Conservation (phyloP, 2,329 filamentous ascomycete species). For the Epichloe gansuensis region DNA sequence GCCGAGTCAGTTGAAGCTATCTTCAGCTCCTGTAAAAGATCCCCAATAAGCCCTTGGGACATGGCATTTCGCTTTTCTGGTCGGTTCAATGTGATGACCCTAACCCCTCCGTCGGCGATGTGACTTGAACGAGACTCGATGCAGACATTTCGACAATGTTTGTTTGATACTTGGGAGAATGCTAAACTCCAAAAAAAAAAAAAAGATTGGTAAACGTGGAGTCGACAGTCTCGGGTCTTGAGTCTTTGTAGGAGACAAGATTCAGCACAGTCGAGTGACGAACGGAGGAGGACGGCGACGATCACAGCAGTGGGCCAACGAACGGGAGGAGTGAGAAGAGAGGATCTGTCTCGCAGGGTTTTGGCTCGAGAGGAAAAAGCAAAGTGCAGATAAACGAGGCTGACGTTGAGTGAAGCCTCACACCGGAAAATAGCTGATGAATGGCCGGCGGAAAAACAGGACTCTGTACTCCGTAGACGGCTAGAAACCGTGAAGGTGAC, state of each 20-base stretch:
- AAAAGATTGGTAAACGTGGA: neutral
- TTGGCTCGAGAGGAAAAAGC: neutral
- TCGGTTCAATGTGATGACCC: slow-evolving; percentile 39
- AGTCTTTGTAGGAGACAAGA: neutral
- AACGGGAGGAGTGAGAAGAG: neutral
- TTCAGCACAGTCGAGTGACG: neutral
- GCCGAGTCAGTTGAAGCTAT: slow-evolving; percentile 10
- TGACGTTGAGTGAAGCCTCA: neutral
- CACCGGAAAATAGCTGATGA: neutral
- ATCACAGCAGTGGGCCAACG: neutral
- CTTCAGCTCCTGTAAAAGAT: slow-evolving; percentile 24
- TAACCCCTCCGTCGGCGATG: slow-evolving; percentile 22
- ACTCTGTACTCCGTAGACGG: neutral
- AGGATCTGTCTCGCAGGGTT: neutral
- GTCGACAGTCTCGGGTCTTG: too few relatives aligned
- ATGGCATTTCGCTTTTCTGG: slow-evolving; percentile 48
- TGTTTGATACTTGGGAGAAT: neutral
- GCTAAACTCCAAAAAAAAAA: neutral
- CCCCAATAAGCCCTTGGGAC: slow-evolving; percentile 35
- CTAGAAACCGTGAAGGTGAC: neutral
- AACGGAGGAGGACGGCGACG: neutral
- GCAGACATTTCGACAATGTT: slow-evolving; percentile 6
- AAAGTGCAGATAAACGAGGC: neutral
- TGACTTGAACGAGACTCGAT: slow-evolving; percentile 10
- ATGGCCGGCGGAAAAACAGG: neutral